phyloP scores from a whole-genome alignment of 306 rosid species.

The Dryas alaskensis region DNA sequence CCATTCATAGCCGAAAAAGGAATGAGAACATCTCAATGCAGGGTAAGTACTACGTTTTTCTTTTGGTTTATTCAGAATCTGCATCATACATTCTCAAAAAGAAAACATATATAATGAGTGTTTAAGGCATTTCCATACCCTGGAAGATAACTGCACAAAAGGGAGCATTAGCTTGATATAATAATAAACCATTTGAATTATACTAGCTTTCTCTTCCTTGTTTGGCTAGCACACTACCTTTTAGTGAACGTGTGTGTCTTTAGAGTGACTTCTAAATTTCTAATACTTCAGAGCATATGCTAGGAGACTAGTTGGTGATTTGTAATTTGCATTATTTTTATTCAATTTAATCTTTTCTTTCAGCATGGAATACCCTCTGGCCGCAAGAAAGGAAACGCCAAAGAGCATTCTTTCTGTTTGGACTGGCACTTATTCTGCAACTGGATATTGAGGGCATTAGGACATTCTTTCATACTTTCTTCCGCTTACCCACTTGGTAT shows the following conservation, averaged over 20 bases:
- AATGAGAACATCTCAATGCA: slow-evolving; percentile 64
- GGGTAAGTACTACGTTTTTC: slow-evolving; percentile 41
- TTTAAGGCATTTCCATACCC: background rate
- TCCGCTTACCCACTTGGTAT: slow-evolving; percentile 83
- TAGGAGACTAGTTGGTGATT: background rate
- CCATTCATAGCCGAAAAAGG: slow-evolving; percentile 32
- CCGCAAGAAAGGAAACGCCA: slow-evolving; percentile 96
- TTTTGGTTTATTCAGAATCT: background rate
- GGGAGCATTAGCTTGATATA: background rate
- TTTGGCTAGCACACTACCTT: background rate
- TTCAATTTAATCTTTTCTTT: slow-evolving; percentile 8
- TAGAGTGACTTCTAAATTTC: background rate
- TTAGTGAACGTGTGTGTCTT: background rate
- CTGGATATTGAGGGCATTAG: slow-evolving; percentile 88
- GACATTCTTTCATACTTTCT: slow-evolving; percentile 88
- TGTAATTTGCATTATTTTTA: slow-evolving; percentile 7
- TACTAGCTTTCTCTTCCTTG: background rate
- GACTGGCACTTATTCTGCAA: slow-evolving; percentile 81
- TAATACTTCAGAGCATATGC: background rate
- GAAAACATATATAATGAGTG: background rate
- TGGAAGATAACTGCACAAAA: background rate
- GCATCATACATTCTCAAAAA: background rate
- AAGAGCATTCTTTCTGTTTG: slow-evolving; percentile 91
- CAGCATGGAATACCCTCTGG: slow-evolving; percentile 98
- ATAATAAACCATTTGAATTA: background rate